Percentiles rank a stretch among this genome's conserved stretches.
Conservation (phyloP, 2,329 filamentous ascomycete genomes). For the Akanthomyces muscarius region DNA sequence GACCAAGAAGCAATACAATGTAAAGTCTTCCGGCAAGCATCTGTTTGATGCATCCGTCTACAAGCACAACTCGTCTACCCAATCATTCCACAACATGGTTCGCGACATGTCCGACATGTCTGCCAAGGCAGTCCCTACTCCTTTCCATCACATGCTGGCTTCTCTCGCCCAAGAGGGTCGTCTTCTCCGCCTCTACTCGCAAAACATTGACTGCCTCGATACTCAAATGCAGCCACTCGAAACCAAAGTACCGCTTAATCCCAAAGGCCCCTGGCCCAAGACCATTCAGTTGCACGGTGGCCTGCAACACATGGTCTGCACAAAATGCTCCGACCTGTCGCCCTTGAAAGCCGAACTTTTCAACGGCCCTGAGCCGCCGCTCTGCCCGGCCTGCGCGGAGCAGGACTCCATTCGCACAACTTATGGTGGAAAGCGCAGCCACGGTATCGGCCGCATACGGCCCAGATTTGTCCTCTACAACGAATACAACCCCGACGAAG, state of each 20-base stretch:
- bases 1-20: constrained; percentile 78
- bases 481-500: constrained; percentile 92
- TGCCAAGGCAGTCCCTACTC: constrained; percentile 71
- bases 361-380: constrained; percentile 75
- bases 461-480: constrained; percentile 97
- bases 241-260: constrained; percentile 74
- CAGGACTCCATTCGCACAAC: constrained; percentile 72
- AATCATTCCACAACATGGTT: constrained; percentile 94
- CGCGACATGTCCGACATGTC: constrained; percentile 79
- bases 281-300: constrained; percentile 94
- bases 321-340: constrained; percentile 77
- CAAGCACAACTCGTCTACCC: constrained; percentile 82
- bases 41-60: constrained; percentile 98
- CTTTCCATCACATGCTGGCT: constrained; percentile 90
- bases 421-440: constrained; percentile 80
- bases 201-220: constrained; percentile 96
- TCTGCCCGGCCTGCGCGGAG: constrained; percentile 70
- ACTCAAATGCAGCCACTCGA: constrained; percentile 74
- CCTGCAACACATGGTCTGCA: constrained; percentile 93
- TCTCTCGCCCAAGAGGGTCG: constrained; percentile 84
- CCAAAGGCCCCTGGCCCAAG: constrained; percentile 86
- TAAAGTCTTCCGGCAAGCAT: constrained; percentile 86
- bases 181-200: constrained; percentile 84
- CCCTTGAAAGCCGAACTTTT: constrained; percentile 78
- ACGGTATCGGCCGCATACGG: constrained; percentile 84